Evolutionary conservation across 176 grass and related monocot genomes (phyloP).

Genomic region (Oryza punctata): DNA sequence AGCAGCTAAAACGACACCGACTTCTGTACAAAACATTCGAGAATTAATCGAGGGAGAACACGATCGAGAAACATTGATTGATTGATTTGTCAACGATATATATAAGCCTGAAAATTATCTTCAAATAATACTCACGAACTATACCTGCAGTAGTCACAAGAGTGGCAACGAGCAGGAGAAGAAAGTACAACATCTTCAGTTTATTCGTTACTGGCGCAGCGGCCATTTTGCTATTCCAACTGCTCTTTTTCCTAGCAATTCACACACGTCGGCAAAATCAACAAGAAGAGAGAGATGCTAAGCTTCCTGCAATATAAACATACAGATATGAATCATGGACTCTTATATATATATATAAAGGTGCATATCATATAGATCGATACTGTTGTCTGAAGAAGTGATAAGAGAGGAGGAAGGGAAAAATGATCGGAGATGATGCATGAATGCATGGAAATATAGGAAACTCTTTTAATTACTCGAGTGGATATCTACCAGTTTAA

Average conservation of each 20-base stretch:
- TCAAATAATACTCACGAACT: background rate
- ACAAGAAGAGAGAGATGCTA: background rate
- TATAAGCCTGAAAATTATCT: background rate
- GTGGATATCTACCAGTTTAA: too few species aligned
- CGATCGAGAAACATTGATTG: background rate
- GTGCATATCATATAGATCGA: background rate
- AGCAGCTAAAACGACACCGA: background rate
- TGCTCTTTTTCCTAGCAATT: background rate
- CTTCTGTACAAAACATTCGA: background rate
- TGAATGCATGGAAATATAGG: too few species aligned
- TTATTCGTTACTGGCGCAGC: background rate
- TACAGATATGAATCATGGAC: background rate
- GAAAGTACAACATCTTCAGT: background rate
- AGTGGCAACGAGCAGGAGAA: slow-evolving; percentile 22
- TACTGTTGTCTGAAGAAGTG: background rate
- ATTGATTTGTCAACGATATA: background rate
- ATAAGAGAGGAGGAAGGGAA: background rate
- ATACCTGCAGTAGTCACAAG: slow-evolving; percentile 5
- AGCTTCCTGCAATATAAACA: background rate
- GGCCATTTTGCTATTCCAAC: slow-evolving; percentile 16
- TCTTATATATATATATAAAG: background rate
- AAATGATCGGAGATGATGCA: background rate
- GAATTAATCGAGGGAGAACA: too few species aligned
- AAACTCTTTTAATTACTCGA: too few species aligned
- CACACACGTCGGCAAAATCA: background rate